Conservation (phyloP, 176 grass and related monocot species). For the Rhipidocladum racemiflorum region DNA sequence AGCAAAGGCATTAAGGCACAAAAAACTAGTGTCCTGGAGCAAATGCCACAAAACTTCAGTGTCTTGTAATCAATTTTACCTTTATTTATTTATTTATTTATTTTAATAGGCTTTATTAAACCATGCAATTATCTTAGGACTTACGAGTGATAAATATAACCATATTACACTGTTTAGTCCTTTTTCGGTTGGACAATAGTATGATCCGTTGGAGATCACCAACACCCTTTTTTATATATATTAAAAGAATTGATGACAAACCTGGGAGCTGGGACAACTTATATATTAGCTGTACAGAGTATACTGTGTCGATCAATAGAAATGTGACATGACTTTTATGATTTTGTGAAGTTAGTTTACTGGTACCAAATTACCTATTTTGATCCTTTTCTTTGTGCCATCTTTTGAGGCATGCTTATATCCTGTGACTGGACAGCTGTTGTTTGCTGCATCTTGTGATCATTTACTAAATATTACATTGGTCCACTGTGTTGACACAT, state of each 20-base stretch:
- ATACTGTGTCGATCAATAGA: background rate
- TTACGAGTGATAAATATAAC: background rate
- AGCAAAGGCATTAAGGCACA: too few species aligned
- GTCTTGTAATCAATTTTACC: too few species aligned
- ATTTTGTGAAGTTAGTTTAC: background rate
- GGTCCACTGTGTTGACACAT: background rate
- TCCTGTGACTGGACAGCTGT: background rate
- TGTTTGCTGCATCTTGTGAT: background rate
- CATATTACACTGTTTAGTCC: background rate
- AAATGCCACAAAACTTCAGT: too few species aligned
- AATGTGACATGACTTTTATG: background rate
- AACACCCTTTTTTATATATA: background rate
- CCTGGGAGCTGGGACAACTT: background rate
- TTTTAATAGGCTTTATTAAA: background rate
- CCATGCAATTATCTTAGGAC: background rate
- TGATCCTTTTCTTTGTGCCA: background rate
- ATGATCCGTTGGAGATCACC: slow-evolving; percentile 6
- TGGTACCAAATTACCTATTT: background rate
- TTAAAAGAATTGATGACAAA: background rate
- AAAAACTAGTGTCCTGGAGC: too few species aligned
- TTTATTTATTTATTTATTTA: background rate
- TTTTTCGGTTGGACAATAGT: background rate
- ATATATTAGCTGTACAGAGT: background rate
- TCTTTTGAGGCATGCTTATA: background rate
- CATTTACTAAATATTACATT: background rate